A percentile compares a stretch with the other conserved stretches of the same genome.
Conservation (phyloP, 345 rosid species). For the Arabis hirsuta region DNA sequence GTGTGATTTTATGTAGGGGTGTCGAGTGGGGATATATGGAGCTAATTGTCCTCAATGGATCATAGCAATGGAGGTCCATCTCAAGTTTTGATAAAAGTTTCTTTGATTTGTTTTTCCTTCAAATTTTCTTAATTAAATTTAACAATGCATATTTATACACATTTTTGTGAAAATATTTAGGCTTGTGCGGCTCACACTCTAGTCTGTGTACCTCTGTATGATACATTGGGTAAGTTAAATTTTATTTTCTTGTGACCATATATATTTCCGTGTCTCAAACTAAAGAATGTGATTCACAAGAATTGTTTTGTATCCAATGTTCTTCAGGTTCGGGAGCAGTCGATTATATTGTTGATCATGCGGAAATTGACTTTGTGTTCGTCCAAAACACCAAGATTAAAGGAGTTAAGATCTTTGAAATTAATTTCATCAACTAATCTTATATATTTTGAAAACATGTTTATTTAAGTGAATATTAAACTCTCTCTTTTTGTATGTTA, state of each 20-base stretch:
- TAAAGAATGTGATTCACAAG: neutral
- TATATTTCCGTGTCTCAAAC: neutral
- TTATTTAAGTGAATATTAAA: neutral
- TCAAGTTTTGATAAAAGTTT: neutral
- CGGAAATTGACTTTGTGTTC: slow-evolving; percentile 80
- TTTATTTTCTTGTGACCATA: neutral
- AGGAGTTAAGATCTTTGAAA: slow-evolving; percentile 51
- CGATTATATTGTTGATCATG: slow-evolving; percentile 80
- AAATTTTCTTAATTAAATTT: neutral
- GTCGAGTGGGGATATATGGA: slow-evolving; percentile 87
- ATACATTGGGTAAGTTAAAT: slow-evolving; percentile 72
- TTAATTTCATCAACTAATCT: slow-evolving; percentile 1
- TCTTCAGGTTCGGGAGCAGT: slow-evolving; percentile 85
- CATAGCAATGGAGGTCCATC: slow-evolving; percentile 86
- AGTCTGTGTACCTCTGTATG: slow-evolving; percentile 92
- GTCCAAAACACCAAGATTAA: slow-evolving; percentile 77
- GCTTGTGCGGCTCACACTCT: slow-evolving; percentile 85
- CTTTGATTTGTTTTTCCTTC: neutral
- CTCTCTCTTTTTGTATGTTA: neutral
- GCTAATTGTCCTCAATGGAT: slow-evolving; percentile 96
- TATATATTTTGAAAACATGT: neutral
- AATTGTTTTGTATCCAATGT: neutral
- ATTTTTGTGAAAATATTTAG: slow-evolving; percentile 48
- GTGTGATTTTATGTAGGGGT: slow-evolving; percentile 55
- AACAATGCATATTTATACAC: neutral